Percentiles rank a stretch among this genome's conserved stretches.
Conservation (phyloP, 1,139 yeast species). For the Yamadazyma epiphylla region DNA sequence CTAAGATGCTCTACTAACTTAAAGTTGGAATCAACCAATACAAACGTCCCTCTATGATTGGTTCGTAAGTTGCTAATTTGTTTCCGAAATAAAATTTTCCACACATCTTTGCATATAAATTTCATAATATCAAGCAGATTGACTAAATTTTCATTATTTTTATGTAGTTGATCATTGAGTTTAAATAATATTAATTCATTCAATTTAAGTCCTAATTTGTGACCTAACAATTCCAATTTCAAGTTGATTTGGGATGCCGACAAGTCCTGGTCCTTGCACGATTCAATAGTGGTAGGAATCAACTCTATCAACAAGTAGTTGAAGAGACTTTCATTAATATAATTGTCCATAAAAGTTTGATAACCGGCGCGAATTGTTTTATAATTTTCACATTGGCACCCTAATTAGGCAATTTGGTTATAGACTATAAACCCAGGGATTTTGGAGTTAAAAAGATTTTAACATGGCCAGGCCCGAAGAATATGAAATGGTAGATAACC, state of each 20-base stretch:
- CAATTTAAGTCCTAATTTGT: constrained; percentile 66
- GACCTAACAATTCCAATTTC: constrained; percentile 69
- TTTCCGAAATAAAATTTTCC: constrained; percentile 76
- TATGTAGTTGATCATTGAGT: constrained; percentile 37
- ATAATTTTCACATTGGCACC: neutral
- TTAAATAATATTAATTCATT: constrained; percentile 67
- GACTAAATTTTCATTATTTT: constrained; percentile 38
- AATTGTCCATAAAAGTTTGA: neutral
- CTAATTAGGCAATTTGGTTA: too few species aligned
- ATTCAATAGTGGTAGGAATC: constrained; percentile 65
- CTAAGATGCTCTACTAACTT: constrained; percentile 53
- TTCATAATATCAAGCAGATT: constrained; percentile 83
- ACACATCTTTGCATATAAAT: constrained; percentile 86
- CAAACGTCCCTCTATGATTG: constrained; percentile 85
- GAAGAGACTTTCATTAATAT: constrained; percentile 28
- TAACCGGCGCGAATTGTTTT: neutral
- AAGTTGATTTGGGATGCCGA: constrained; percentile 46
- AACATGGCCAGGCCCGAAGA: constrained; percentile 8
- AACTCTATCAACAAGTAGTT: constrained; percentile 70
- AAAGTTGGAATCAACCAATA: constrained; percentile 66
- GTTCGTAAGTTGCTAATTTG: constrained; percentile 91
- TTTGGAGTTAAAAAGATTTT: too few species aligned
- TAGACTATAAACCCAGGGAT: too few species aligned
- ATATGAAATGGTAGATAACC: constrained; percentile 14
- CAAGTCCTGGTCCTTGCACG: constrained; percentile 27